A percentile compares a stretch with the other conserved stretches of the same genome.
Evolutionary conservation across 306 rosid species (phyloP).

Genomic region (Lathyrus aphaca): DNA sequence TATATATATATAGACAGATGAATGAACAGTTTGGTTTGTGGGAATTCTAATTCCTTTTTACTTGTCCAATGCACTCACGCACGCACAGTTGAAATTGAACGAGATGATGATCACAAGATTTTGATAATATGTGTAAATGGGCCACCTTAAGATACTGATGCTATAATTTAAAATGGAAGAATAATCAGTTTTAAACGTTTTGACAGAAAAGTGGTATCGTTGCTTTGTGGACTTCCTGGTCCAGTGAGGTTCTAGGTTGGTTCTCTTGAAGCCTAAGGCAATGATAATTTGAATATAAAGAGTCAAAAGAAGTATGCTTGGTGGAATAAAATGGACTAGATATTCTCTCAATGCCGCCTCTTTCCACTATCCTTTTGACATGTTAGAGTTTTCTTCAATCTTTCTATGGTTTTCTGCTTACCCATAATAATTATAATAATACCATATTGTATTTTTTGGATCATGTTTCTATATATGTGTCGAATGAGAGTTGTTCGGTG

Average conservation of each 20-base stretch:
- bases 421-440: background rate
- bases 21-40: constrained; percentile 1
- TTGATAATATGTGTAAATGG: constrained; percentile 30
- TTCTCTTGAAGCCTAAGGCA: constrained; percentile 40
- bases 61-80: constrained; percentile 16
- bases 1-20: constrained; percentile 7
- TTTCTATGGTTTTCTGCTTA: constrained; percentile 26
- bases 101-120: constrained; percentile 10
- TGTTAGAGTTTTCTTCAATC: constrained; percentile 8
- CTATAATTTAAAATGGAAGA: constrained; percentile 1
- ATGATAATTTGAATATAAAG: constrained; percentile 28
- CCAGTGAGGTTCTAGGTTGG: constrained; percentile 38
- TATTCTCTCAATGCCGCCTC: constrained; percentile 38
- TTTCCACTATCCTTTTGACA: constrained; percentile 32
- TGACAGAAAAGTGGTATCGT: constrained; percentile 4
- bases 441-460: background rate
- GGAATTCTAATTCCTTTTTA: constrained; percentile 17
- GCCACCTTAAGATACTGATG: constrained; percentile 23
- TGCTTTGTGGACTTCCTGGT: constrained; percentile 11
- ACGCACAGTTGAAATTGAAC: constrained; percentile 36
- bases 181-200: constrained; percentile 24
- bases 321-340: constrained; percentile 27
- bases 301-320: constrained; percentile 56
- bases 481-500: too few species aligned
- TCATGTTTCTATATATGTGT: background rate